Evolutionary conservation across 768 basidiomycete species (phyloP).

Genomic region (Amanita subjunquillea): DNA sequence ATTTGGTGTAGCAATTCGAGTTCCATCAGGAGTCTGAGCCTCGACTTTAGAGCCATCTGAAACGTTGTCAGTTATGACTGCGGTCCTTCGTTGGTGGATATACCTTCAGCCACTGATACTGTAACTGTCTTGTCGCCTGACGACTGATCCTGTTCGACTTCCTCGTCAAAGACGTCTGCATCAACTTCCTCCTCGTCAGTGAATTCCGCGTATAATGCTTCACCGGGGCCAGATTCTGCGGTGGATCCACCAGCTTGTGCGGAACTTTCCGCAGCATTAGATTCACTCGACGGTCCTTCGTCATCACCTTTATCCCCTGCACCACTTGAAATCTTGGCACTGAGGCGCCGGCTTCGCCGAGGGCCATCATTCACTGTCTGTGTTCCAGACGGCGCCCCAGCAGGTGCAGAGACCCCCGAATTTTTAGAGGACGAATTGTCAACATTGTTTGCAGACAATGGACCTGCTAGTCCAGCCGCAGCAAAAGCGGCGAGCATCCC

Average conservation of each 20-base stretch:
- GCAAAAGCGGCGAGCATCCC: conserved; percentile 89
- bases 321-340: conserved; percentile 46
- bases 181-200: conserved; percentile 88
- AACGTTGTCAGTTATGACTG: conserved; percentile 6
- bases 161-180: conserved; percentile 85
- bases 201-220: conserved; percentile 60
- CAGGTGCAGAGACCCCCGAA: conserved; percentile 15
- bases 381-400: conserved; percentile 22
- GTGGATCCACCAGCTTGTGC: conserved; percentile 9
- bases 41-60: conserved; percentile 88
- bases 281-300: conserved; percentile 3
- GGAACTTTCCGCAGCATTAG: conserved; percentile 6
- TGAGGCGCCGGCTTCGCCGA: conserved; percentile 76
- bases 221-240: conserved; percentile 38
- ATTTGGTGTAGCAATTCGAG: conserved; percentile 83
- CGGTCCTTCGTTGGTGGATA: conserved; percentile 4
- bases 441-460: conserved; percentile 26
- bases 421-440: conserved; percentile 19
- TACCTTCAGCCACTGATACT: conserved; percentile 73
- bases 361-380: conserved; percentile 31
- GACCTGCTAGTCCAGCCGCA: conserved; percentile 48
- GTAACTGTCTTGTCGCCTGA: conserved; percentile 79
- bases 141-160: conserved; percentile 63
- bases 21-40: conserved; percentile 95
- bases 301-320: conserved; percentile 9